These are phyloP conservation scores for Lepidium didymum DNA, from an alignment of 345 rosid species.

Conservation along the genomic window DNA sequence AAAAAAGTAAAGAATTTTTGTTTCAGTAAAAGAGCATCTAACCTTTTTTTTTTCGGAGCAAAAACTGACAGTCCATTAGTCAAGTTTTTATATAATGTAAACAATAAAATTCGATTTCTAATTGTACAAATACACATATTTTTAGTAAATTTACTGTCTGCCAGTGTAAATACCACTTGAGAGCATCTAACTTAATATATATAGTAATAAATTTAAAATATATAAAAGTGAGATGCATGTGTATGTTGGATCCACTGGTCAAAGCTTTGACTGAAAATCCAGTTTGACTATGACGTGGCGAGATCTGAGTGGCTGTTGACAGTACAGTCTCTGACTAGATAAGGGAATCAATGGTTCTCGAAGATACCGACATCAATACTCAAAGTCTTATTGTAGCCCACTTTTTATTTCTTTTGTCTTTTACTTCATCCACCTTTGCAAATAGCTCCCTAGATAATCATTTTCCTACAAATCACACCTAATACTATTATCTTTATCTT, in stretches of 20 bases:
- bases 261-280: conserved; percentile 9
- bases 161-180: no score
- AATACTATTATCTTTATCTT: neutral
- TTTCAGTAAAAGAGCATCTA: neutral
- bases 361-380: conserved; percentile 21
- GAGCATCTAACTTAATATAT: conserved; percentile 7
- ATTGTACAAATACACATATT: no score
- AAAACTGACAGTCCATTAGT: no score
- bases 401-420: neutral
- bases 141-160: no score
- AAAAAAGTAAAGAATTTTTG: neutral
- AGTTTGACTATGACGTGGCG: conserved; percentile 21
- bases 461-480: neutral
- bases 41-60: no score
- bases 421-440: neutral
- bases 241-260: conserved; percentile 19
- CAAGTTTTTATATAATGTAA: no score
- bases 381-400: conserved; percentile 3
- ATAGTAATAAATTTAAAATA: neutral
- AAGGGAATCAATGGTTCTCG: conserved; percentile 25
- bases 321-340: conserved; percentile 14
- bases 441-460: neutral
- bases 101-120: no score
- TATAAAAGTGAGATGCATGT: conserved; percentile 13
- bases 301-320: neutral